Base-by-base conservation (phyloP, 2,329 filamentous ascomycete species). In the Lojkania enalia region DNA sequence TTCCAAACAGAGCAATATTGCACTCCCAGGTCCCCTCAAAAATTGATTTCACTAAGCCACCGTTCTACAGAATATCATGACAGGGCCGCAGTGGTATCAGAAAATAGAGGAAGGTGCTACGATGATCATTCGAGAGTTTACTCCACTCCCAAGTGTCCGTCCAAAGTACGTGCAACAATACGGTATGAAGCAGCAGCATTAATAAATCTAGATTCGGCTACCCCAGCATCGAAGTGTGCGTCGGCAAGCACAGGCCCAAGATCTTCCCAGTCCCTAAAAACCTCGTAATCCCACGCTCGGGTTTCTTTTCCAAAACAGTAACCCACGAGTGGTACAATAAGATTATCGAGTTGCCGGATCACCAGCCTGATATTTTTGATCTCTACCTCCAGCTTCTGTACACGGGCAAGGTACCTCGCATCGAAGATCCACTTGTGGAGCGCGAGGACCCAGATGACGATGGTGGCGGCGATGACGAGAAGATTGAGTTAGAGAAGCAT, bases 381-480 rank as follows among this genome's bases (percentile, higher is more conserved):
- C 13, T 39, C 1, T 46, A 46, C 35, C 6, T 42, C n/a, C 21
- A 46, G 19, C 20, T 46, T 3, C 18, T 46, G 1, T 46, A 42
- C 23, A 42, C 44, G 12, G 15, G 20, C 4, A 32, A 37, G 13
- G 9, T 46, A 6, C 36, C 20, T n/a, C n/a, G n/a, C 7, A 7
- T 27, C 23, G 23, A 27, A 27, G 23, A 7, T 27, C 23, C n/a
- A 7, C 23, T 7, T n/a, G 7, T 27, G 23, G n/a, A 27, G 23
- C n/a, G n/a, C 23, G n/a, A 7, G 23, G 23, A 27, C 23, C 7
- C 7, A 27, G 23, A 27, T 27, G n/a, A 27, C n/a, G 23, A 27
- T n/a, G 23, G n/a, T n/a, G 23, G n/a, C 7, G 23, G 7, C 7
- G 23, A 27, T 7, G 23, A n/a, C 23, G 23, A 27, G 23, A 27